Percentiles rank a stretch among this genome's conserved stretches.
phyloP scores from a whole-genome alignment of 441 rosid species.

The Erysimum cheiri region DNA sequence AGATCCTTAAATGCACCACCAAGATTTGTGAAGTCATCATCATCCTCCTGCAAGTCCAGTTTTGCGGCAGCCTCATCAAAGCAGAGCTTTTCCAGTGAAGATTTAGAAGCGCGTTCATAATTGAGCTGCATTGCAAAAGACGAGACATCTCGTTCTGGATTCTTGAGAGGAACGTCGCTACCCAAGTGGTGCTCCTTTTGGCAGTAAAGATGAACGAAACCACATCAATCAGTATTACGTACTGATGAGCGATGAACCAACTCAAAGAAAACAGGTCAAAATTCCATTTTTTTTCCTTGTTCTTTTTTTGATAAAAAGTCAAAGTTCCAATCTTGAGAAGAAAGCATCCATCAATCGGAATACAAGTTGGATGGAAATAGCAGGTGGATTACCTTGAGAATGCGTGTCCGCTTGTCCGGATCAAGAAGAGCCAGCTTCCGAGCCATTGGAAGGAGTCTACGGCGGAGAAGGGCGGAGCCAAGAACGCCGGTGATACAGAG shows the following conservation, averaged over 20 bases:
- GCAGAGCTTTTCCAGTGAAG: conserved; percentile 31
- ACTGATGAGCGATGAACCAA: conserved; percentile 1
- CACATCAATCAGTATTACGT: conserved; percentile 3
- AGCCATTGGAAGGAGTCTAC: conserved; percentile 66
- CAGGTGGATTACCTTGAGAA: conserved; percentile 62
- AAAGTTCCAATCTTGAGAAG: conserved; percentile 17
- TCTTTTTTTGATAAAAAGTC: too few species aligned
- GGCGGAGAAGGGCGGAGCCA: conserved; percentile 60
- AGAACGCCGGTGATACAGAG: conserved; percentile 69
- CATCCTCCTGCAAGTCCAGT: conserved; percentile 10
- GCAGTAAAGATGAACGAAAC: not conserved
- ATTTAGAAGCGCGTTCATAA: conserved; percentile 46
- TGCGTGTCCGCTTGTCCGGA: conserved; percentile 53
- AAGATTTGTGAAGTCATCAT: conserved; percentile 56
- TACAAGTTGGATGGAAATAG: not conserved
- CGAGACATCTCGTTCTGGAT: conserved; percentile 77
- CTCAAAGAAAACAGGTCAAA: not conserved
- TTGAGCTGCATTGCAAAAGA: conserved; percentile 82
- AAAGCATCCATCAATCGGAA: not conserved
- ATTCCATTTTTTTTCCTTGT: too few species aligned
- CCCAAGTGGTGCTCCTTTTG: conserved; percentile 78
- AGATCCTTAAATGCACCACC: conserved; percentile 59
- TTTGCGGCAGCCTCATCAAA: conserved; percentile 16
- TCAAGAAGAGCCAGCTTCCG: conserved; percentile 72
- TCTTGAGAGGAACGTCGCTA: conserved; percentile 84